Evolutionary conservation across 1,139 yeast genomes (phyloP), one percentile per base, ranked within the genome.

Genomic region (Pichia sorboxylosa): DNA sequence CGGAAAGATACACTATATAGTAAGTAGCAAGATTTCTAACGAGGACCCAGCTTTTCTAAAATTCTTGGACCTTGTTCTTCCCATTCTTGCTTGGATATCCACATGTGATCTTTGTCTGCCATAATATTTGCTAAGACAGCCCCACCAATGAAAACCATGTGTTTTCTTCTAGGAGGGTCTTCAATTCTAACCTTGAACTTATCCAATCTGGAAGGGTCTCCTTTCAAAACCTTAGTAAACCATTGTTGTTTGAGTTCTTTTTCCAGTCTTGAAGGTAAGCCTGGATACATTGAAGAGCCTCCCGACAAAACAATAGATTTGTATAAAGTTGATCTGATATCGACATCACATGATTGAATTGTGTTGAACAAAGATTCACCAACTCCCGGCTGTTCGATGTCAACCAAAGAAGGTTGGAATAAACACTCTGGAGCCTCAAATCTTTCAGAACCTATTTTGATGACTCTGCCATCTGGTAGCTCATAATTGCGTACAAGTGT

Each of bases 281-380:
- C 99, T 2, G 98, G 98, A 55, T 92, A 90, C 99, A 92, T 90
- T 33, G 94, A 81, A 2, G 97, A 87, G 35, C 98, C 98, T 53
- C 98, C 59, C 3, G 55, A 49, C 26, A 54, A 40, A 14, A 90
- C 98, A 57, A 90, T 82, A 2, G 96, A 94, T 52, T 80, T 82
- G 62, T 73, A 90, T 41, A 90, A 68, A 2, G 95, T 72, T 6
- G 94, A 69, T 58, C 97, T 74, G 36, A 90, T 74, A 56, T 90
- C 98, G 30, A 90, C 79, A 52, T 90, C 98, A 27, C 97, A 96
- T 6, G 85, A 62, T 63, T 90, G 97, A 44, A 90, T 78, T 3
- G 95, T 84, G 56, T 84, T 83, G 64, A 85, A 90, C 41, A 90
- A 66, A 25, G 80, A 66, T 59, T 90, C 98, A 35, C 96, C 97